Base-by-base conservation (phyloP, 768 basidiomycete species). In the Gloeophyllum trabeum region DNA sequence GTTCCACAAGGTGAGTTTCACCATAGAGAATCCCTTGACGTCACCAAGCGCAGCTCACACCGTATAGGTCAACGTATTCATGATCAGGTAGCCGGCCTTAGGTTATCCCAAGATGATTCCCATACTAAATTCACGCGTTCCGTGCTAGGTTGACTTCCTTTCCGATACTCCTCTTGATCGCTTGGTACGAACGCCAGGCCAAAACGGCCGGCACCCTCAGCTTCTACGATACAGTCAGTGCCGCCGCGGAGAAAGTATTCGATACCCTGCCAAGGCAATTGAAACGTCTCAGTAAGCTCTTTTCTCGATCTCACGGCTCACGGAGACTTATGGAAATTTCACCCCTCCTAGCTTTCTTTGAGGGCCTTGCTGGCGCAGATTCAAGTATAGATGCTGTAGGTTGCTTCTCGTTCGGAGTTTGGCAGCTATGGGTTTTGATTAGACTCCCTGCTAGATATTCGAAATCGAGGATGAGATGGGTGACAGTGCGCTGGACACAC, bases 131-230 rank as follows among this genome's bases (percentile, higher is more conserved):
- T 41, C 18, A 40, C 18, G 24, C 10, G 28, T 35, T 38, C 23
- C 42, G 39, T 32, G 22, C 50, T n/a, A 86, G 87, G 56, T 48
- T 76, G 19, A 90, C 90, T 4, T 89, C 81, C 50, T 85, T 94
- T 51, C 92, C 92, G 0, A 73, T 92, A 13, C 64, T 97, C 26
- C 60, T 96, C 28, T 46, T 66, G 14, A 90, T 96, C 40, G 81
- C 90, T 2, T 63, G 81, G 41, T 94, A 93, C 54, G 92, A 94
- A 60, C 74, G 92, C 13, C 84, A 91, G 56, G 73, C 81, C 2
- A 87, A 87, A 60, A 67, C 62, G 18, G 72, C 69, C 3, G 78
- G 76, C 1, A 73, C 84, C 0, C 62, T 67, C 2, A 76, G 71
- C 19, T 76, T 93, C 49, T 75, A 76, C 46, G 88, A 94, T 46